Evolutionary conservation across 1,139 yeast genomes (phyloP).

Genomic region (Saccharomyces hybrid): DNA sequence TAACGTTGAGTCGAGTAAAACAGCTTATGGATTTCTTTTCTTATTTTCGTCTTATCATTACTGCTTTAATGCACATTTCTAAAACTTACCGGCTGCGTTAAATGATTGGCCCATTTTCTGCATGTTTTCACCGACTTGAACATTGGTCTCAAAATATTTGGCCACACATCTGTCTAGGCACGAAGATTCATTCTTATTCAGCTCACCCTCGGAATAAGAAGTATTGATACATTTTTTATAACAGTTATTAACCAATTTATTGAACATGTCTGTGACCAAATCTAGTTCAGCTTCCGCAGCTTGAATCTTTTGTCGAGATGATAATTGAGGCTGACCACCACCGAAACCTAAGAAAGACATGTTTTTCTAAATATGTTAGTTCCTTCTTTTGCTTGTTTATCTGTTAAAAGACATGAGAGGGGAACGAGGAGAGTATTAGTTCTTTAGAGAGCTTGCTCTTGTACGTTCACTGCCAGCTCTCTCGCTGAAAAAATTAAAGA

Average conservation of each 20-base stretch:
- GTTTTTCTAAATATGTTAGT: conserved; percentile 2
- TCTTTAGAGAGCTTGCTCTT: neutral
- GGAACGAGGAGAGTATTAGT: neutral
- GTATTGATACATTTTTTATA: conserved; percentile 75
- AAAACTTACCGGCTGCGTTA: conserved; percentile 32
- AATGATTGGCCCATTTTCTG: conserved; percentile 57
- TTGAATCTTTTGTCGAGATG: conserved; percentile 65
- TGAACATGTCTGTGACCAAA: conserved; percentile 96
- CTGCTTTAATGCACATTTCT: conserved; percentile 4
- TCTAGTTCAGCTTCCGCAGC: conserved; percentile 91
- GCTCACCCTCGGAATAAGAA: conserved; percentile 63
- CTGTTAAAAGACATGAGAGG: neutral
- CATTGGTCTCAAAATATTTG: conserved; percentile 92
- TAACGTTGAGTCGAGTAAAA: conserved; percentile 1
- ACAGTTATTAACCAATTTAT: conserved; percentile 74
- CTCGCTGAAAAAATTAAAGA: neutral
- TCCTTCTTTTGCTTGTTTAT: neutral
- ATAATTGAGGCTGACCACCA: conserved; percentile 62
- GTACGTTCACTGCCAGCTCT: neutral
- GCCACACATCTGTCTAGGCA: conserved; percentile 97
- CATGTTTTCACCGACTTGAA: conserved; percentile 90
- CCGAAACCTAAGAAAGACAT: conserved; percentile 88
- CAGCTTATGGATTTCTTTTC: neutral
- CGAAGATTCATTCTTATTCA: conserved; percentile 75
- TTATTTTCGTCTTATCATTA: neutral